Conservation (phyloP, 352 stramenopile species). For the Plasmopara viticola region DNA sequence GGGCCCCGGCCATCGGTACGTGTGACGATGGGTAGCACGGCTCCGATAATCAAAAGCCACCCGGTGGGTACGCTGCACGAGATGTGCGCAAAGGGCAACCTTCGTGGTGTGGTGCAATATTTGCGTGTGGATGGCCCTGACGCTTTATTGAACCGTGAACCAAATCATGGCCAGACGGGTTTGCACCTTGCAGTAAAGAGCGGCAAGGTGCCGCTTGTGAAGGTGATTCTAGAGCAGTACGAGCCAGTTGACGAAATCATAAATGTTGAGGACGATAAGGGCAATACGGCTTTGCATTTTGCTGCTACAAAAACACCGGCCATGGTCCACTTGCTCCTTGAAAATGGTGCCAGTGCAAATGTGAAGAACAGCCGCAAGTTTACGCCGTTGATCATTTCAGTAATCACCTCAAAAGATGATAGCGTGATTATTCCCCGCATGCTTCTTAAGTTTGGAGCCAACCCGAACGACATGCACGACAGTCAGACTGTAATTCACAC, state of each 20-base stretch:
- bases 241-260: constrained; percentile 73
- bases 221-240: constrained; percentile 79
- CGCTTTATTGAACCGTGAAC: constrained; percentile 57
- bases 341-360: constrained; percentile 72
- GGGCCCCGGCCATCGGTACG: constrained; percentile 55
- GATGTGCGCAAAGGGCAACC: constrained; percentile 72
- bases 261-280: constrained; percentile 83
- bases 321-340: constrained; percentile 78
- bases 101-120: constrained; percentile 71
- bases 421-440: constrained; percentile 81
- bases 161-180: constrained; percentile 80
- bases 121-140: constrained; percentile 67
- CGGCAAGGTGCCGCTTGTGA: constrained; percentile 73
- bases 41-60: constrained; percentile 69
- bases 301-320: constrained; percentile 78
- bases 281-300: constrained; percentile 83
- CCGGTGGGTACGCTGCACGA: constrained; percentile 76
- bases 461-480: constrained; percentile 87
- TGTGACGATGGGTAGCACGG: constrained; percentile 62
- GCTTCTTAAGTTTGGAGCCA: constrained; percentile 83
- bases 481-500: constrained; percentile 85
- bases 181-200: constrained; percentile 81
- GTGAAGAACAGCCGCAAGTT: constrained; percentile 84
- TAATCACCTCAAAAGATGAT: constrained; percentile 82
- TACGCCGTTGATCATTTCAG: constrained; percentile 80